These are phyloP conservation scores for Aspergillus ibericus DNA, from an alignment of 2,329 filamentous ascomycete genomes.

Conservation along the genomic window DNA sequence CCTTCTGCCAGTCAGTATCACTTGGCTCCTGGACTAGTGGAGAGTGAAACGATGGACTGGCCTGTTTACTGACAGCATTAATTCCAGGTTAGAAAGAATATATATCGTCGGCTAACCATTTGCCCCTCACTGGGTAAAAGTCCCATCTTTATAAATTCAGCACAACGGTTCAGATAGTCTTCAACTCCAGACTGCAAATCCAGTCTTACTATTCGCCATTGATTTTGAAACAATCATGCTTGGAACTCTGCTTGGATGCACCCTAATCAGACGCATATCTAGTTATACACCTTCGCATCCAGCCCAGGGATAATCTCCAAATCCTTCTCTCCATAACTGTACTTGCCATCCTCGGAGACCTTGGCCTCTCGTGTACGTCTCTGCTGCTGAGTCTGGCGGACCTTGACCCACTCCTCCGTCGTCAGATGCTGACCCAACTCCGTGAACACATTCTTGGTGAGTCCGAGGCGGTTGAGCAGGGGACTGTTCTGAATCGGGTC, in stretches of 20 bases:
- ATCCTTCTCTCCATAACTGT: conserved; percentile 36
- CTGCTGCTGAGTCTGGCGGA: conserved; percentile 46
- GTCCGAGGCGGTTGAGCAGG: conserved; percentile 37
- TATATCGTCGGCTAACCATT: too few relatives aligned
- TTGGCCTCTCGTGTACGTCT: conserved; percentile 35
- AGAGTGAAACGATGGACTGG: background rate
- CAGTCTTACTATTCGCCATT: too few relatives aligned
- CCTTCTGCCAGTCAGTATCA: too few relatives aligned
- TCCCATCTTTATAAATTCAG: too few relatives aligned
- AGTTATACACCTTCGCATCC: conserved; percentile 42
- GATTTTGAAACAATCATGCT: too few relatives aligned
- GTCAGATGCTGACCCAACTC: conserved; percentile 44
- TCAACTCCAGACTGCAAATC: too few relatives aligned
- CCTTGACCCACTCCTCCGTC: conserved; percentile 43
- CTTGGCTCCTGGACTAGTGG: background rate
- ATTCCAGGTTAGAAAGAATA: too few relatives aligned
- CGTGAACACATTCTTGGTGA: conserved; percentile 41
- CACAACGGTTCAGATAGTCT: too few relatives aligned
- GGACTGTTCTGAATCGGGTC: conserved; percentile 41
- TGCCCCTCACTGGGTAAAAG: too few relatives aligned
- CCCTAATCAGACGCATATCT: background rate
- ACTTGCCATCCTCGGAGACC: conserved; percentile 41
- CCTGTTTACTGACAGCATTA: too few relatives aligned
- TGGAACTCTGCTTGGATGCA: too few relatives aligned
- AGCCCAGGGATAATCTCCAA: conserved; percentile 46